These are phyloP conservation scores for Rosa persica DNA, from an alignment of 306 rosid genomes.

Conservation along the genomic window DNA sequence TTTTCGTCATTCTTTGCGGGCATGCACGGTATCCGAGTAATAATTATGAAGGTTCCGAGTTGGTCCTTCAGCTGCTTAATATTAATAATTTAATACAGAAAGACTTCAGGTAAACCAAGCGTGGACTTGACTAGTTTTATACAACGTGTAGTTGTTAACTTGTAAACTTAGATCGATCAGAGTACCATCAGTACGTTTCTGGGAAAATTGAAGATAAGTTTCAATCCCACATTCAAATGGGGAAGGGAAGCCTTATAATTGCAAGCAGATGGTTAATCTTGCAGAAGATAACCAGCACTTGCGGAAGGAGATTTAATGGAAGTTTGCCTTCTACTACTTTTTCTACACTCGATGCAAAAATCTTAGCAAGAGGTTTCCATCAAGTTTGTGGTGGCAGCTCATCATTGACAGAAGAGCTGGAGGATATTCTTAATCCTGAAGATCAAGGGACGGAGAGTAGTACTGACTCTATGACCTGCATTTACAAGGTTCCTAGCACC, in stretches of 20 bases:
- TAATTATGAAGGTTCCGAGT: not conserved
- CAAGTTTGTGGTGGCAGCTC: not conserved
- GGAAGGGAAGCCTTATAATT: not conserved
- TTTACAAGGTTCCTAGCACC: slow-evolving; percentile 14
- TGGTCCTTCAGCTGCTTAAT: not conserved
- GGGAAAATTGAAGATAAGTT: not conserved
- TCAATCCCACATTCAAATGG: not conserved
- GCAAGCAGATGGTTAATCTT: not conserved
- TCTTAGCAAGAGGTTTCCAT: not conserved
- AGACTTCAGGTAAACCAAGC: not conserved
- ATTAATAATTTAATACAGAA: not conserved
- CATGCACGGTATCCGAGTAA: too few species aligned
- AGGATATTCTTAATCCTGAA: not conserved
- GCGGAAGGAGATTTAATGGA: not conserved
- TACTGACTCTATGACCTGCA: not conserved
- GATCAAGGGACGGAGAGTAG: not conserved
- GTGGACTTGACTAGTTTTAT: not conserved
- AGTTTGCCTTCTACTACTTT: not conserved
- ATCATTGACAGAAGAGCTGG: slow-evolving; percentile 6
- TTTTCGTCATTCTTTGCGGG: too few species aligned
- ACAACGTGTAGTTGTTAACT: too few species aligned
- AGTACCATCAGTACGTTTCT: not conserved
- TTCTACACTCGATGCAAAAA: not conserved
- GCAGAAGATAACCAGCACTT: not conserved
- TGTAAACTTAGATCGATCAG: not conserved